A percentile compares a stretch with the other conserved stretches of the same genome.
Evolutionary conservation across 192 early-diverging fungal genomes (phyloP).

Genomic region (Coemansia sp.): DNA sequence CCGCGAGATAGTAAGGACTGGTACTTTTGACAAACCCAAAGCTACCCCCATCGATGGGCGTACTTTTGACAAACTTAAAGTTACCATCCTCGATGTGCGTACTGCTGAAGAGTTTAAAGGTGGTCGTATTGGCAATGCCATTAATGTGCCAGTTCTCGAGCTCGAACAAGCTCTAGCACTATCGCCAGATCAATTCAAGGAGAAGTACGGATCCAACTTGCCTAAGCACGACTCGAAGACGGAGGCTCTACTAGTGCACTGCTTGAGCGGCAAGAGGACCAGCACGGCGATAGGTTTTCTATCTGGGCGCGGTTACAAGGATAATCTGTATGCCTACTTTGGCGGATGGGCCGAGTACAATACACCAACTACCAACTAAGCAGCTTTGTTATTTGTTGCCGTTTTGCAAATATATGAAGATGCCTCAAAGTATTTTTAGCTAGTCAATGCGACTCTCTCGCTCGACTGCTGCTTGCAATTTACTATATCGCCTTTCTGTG

Average conservation of each 20-base stretch:
- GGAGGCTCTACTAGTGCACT: conserved; percentile 28
- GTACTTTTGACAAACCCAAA: not conserved
- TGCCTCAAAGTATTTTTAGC: no score
- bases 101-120: conserved; percentile 18
- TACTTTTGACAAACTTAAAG: conserved; percentile 2
- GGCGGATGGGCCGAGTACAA: conserved; percentile 37
- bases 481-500: no score
- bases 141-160: conserved; percentile 33
- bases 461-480: no score
- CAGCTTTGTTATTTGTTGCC: no score
- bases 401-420: no score
- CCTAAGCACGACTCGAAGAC: conserved; percentile 12
- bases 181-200: conserved; percentile 14
- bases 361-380: not conserved
- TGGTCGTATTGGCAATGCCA: conserved; percentile 25
- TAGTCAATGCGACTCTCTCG: no score
- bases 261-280: conserved; percentile 32
- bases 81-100: conserved; percentile 41
- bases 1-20: conserved; percentile 21
- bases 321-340: conserved; percentile 34
- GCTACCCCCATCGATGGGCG: no score
- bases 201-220: conserved; percentile 25
- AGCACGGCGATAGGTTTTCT: conserved; percentile 17
- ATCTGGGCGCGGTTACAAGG: conserved; percentile 12
- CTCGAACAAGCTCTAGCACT: conserved; percentile 26